Base-by-base conservation (phyloP, 2,329 filamentous ascomycete species). In the Pestalotiopsis fici region DNA sequence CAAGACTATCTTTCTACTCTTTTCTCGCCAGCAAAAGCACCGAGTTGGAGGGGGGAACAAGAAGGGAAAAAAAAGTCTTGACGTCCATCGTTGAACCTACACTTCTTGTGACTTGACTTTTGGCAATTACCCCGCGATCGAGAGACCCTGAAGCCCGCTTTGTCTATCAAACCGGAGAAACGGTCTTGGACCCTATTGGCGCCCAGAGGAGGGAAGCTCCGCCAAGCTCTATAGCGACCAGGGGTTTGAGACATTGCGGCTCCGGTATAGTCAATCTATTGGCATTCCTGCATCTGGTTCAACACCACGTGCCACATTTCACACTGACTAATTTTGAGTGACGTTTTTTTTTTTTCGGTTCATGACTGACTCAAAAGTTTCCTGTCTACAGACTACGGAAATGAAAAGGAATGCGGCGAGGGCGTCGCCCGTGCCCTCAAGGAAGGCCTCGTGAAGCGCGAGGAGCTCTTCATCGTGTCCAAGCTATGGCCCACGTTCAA, bases 401-500 rank as follows among this genome's bases (percentile, higher is more conserved):
- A 95, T 79, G 93, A 95, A 81, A 88, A 88, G 73, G 92, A 94
- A 80, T 89, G 87, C 71, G 93, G 93, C 68, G 83, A 94, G 78
- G 93, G 93, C 74, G 86, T 95, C 59, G 88, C 90, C 68, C 91
- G 91, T 73, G 93, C 93, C 75, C 93, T 96, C 81, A 87, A 91
- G 77, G 93, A 96, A 11, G 92, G 93, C 56, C 80, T 95, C 67
- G 92, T 95, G 73, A 94, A 91, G 85, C 91, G 93, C 68, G 89
- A 93, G 81, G 93, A 97, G 27, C 91, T 97, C 78, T 97, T 97
- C 88, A 90, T 97, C 77, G 92, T 95, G 71, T 94, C 91, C 81
- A 97, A 97, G 86, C 91, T 97, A 67, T 97, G 94, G 94, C 94
- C 95, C 84, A 91, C 90, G 72, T 97, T 94, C 88, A 93, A 97